Conservation (phyloP, 2,329 filamentous ascomycete genomes). For the Apiospora hydei region DNA sequence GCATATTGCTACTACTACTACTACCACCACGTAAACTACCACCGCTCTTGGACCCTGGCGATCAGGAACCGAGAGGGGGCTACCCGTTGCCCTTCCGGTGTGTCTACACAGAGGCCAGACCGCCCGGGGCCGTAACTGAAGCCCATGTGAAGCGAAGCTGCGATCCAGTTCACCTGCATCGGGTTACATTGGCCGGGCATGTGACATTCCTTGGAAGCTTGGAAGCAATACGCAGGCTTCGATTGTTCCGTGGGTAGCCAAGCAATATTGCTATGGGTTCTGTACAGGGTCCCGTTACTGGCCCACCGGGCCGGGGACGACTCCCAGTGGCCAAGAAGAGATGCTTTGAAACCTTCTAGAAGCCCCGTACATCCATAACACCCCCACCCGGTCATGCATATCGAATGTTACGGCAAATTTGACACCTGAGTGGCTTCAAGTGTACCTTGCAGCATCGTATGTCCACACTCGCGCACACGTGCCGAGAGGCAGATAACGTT, state of each 20-base stretch:
- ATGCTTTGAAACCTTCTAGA: slow-evolving; percentile 25
- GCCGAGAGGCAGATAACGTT: slow-evolving; percentile 8
- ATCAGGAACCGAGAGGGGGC: slow-evolving; percentile 15
- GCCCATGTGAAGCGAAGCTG: slow-evolving; percentile 9
- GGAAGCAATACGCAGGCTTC: slow-evolving; percentile 14
- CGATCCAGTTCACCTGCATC: slow-evolving; percentile 15
- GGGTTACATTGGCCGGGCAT: slow-evolving; percentile 20
- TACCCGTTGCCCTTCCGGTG: slow-evolving; percentile 17
- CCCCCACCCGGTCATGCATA: slow-evolving; percentile 21
- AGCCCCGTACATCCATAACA: slow-evolving; percentile 21
- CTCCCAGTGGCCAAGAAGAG: slow-evolving; percentile 17
- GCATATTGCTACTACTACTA: neutral
- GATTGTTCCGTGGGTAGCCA: slow-evolving; percentile 18
- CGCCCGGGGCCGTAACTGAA: slow-evolving; percentile 1
- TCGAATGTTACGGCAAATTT: slow-evolving; percentile 23
- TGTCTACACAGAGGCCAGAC: slow-evolving; percentile 10
- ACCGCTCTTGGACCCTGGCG: slow-evolving; percentile 8
- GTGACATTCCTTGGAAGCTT: slow-evolving; percentile 9
- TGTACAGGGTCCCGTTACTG: slow-evolving; percentile 8
- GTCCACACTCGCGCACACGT: neutral
- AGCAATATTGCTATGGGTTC: slow-evolving; percentile 19
- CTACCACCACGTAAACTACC: neutral
- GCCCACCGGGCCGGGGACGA: slow-evolving; percentile 15
- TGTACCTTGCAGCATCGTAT: slow-evolving; percentile 15
- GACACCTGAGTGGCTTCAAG: slow-evolving; percentile 18